Base-by-base conservation (phyloP, 129 eudicot species). In the Chrysanthemum lavandulifolium region DNA sequence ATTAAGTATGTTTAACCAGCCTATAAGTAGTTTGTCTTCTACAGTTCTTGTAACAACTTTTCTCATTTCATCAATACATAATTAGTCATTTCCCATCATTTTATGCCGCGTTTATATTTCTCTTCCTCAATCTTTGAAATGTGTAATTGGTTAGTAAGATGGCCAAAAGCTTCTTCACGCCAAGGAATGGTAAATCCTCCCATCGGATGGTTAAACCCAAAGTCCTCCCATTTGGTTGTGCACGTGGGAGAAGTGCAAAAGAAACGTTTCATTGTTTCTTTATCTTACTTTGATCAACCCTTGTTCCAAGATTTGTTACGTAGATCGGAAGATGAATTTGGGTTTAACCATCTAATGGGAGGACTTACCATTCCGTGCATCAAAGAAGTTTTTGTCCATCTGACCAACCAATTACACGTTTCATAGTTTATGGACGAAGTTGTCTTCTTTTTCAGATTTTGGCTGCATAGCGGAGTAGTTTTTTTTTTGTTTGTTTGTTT, bases 141-240 rank as follows among this genome's bases (percentile, higher is more conserved):
- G 12, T 69, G 27, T 13, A 78, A 71, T 18, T 66, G 71, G 67
- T 72, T 16, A 10, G 77, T 71, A 10, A 71, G 77, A 64, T 71
- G 49, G 23, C 65, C 67, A 48, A 82, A 82, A 21, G 63, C 74
- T 13, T 79, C 84, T 68, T 75, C 84, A 12, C 14, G 51, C 59
- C 86, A 81, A 9, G 89, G 84, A 50, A 84, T 84, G 0, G 83
- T 84, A 19, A 81, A 73, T 45, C 86, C 33, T 29, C 33, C 33
- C 33, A 29, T 29, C 33, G 4, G 33, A 29, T 29, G 33, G 33
- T 29, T 29, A 31, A 50, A 50, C 86, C 89, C 70, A 60, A 33
- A 84, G 43, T 84, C 86, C 66, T 84, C 89, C n/a, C 70, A 86
- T 61, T 15, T 86, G 58, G 77, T 85, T 6, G 87, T 86, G 57